Evolutionary conservation across 2,329 filamentous ascomycete genomes (phyloP).

Genomic region (Gyromitra esculenta): DNA sequence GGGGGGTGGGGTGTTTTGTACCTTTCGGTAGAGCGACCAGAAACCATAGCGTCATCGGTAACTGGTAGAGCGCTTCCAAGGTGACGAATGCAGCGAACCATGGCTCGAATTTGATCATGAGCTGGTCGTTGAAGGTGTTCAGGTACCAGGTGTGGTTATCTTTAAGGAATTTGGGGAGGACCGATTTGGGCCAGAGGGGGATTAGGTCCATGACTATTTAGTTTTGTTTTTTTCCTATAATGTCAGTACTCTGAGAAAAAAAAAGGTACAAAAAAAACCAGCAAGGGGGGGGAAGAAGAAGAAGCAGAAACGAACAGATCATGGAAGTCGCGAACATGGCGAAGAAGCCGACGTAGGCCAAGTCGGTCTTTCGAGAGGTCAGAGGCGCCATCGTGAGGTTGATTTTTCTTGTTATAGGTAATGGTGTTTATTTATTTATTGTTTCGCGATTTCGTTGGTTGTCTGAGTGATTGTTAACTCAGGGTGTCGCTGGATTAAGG

Average conservation of each 20-base stretch:
- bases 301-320: conserved; percentile 32
- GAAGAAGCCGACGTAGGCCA: conserved; percentile 45
- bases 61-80: conserved; percentile 48
- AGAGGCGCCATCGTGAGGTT: conserved; percentile 32
- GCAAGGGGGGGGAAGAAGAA: neutral
- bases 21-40: conserved; percentile 35
- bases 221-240: neutral
- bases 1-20: neutral
- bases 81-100: conserved; percentile 50
- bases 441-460: neutral
- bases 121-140: conserved; percentile 49
- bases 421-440: too few relatives aligned
- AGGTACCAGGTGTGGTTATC: conserved; percentile 50
- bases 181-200: conserved; percentile 44
- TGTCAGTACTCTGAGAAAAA: neutral
- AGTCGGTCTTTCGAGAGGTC: conserved; percentile 33
- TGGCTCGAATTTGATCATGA: conserved; percentile 47
- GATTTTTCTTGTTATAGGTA: neutral
- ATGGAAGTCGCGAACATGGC: conserved; percentile 49
- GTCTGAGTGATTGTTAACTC: neutral
- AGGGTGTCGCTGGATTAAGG: conserved; percentile 3
- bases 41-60: conserved; percentile 51
- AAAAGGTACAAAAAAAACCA: too few relatives aligned
- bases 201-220: conserved; percentile 49
- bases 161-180: conserved; percentile 39